Percentiles rank a stretch among this genome's conserved stretches.
Conservation (phyloP, 73 alveolate genomes). For the Durusdinium trenchii region DNA sequence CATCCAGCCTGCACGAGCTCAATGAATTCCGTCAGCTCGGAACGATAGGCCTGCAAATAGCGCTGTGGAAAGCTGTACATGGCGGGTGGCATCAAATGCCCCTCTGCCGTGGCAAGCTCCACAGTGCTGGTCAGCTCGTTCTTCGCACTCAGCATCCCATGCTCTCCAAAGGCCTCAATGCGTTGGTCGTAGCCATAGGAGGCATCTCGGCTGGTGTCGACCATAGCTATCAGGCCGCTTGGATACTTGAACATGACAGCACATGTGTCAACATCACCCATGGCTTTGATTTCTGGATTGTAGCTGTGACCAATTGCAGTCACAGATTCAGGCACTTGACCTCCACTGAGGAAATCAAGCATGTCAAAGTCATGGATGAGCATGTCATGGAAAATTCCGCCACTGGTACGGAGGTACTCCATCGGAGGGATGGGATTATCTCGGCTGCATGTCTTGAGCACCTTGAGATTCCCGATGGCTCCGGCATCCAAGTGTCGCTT, state of each 20-base stretch:
- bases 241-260: conserved; percentile 22
- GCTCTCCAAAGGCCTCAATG: conserved; percentile 34
- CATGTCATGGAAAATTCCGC: conserved; percentile 96
- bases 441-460: conserved; percentile 84
- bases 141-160: conserved; percentile 64
- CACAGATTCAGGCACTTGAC: conserved; percentile 83
- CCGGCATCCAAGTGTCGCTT: conserved; percentile 85
- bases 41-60: conserved; percentile 55
- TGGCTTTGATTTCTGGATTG: not conserved
- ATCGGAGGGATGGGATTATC: conserved; percentile 89
- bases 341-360: conserved; percentile 74
- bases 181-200: not conserved
- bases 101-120: conserved; percentile 50
- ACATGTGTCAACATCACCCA: conserved; percentile 34
- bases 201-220: conserved; percentile 65
- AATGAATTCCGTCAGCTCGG: conserved; percentile 77
- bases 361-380: conserved; percentile 96
- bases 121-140: conserved; percentile 70
- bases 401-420: conserved; percentile 91
- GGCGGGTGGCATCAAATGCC: conserved; percentile 17
- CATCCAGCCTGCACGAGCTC: conserved; percentile 76
- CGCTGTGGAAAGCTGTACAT: conserved; percentile 85
- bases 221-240: conserved; percentile 30
- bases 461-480: conserved; percentile 80
- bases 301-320: conserved; percentile 76